A percentile compares a stretch with the other conserved stretches of the same genome.
These are phyloP conservation scores for Pouteria glomerata DNA, from an alignment of 148 eudicot species.

Conservation along the genomic window DNA sequence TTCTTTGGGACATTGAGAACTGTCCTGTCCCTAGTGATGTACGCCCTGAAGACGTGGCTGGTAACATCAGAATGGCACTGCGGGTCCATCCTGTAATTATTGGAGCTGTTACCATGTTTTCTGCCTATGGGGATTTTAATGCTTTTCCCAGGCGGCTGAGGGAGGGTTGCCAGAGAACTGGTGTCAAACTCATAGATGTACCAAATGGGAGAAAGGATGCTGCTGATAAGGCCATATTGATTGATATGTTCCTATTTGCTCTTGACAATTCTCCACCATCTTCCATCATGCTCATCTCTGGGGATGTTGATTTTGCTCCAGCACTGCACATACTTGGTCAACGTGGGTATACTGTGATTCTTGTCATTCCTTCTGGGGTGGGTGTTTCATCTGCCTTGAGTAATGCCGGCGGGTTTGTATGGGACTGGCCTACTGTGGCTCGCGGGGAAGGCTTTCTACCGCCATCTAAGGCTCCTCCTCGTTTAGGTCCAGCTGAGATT, in stretches of 20 bases:
- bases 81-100: slow-evolving; percentile 75
- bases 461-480: slow-evolving; percentile 32
- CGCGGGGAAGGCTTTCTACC: slow-evolving; percentile 95
- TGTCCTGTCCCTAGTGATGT: slow-evolving; percentile 94
- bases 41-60: slow-evolving; percentile 89
- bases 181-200: slow-evolving; percentile 88
- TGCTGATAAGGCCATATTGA: slow-evolving; percentile 96
- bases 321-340: slow-evolving; percentile 96
- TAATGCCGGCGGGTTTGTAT: slow-evolving; percentile 90
- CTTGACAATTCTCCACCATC: slow-evolving; percentile 94
- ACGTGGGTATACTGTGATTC: slow-evolving; percentile 86
- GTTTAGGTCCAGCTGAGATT: slow-evolving; percentile 34
- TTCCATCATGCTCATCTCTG: slow-evolving; percentile 87
- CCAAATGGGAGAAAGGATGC: slow-evolving; percentile 98
- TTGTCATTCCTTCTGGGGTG: slow-evolving; percentile 76
- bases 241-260: slow-evolving; percentile 97
- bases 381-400: slow-evolving; percentile 86
- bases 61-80: slow-evolving; percentile 89
- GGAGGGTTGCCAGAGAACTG: slow-evolving; percentile 97
- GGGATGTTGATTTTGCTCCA: slow-evolving; percentile 97
- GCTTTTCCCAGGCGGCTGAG: slow-evolving; percentile 81
- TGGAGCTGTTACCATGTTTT: slow-evolving; percentile 77
- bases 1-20: slow-evolving; percentile 98
- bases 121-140: slow-evolving; percentile 95
- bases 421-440: slow-evolving; percentile 97